Base-by-base conservation (phyloP, 108 stramenopile species). In the Cyclotella sp. region DNA sequence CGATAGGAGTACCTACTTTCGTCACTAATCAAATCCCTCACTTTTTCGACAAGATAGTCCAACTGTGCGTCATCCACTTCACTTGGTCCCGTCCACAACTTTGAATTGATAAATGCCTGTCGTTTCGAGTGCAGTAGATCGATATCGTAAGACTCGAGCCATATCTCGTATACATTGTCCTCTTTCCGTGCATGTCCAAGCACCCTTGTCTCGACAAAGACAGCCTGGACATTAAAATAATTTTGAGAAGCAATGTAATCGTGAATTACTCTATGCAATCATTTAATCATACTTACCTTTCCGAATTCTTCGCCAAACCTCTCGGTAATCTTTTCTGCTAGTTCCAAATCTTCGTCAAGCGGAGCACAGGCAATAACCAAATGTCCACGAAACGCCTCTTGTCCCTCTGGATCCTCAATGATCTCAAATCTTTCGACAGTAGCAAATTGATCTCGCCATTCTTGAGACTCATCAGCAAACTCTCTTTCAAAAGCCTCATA, bases 141-240 rank as follows among this genome's bases (percentile, higher is more conserved):
- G 63, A 94, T 87, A 44, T 94, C 91, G 66, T 88, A 95, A 53
- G 89, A 90, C 79, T 95, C 94, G 18, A 95, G 76, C 94, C 94
- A 95, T 39, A 95, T 72, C 58, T 95, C 94, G 64, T 88, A 95
- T 12, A 93, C 88, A 76, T 91, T 88, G 86, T 93, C 94, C 44
- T 90, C 88, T 43, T 68, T 68, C 16, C 83, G 75, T 28, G 93
- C 93, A 52, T 91, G 89, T 5, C 86, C 79, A 43, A 88, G 57
- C 22, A 95, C 89, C n/a, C 91, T 78, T 14, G 91, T 95, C 74
- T 95, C 94, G 18, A 92, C 91, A 73, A 85, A 88, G 11, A 95
- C 79, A 18, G 89, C 72, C 55, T 57, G 8, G 24, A 26, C 1
- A 8, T 1, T 12, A 19, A 57, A 24, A 24, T 26, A 3, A 24